phyloP scores from a whole-genome alignment of 768 basidiomycete species.

The Lepiota brunneoincarnata region DNA sequence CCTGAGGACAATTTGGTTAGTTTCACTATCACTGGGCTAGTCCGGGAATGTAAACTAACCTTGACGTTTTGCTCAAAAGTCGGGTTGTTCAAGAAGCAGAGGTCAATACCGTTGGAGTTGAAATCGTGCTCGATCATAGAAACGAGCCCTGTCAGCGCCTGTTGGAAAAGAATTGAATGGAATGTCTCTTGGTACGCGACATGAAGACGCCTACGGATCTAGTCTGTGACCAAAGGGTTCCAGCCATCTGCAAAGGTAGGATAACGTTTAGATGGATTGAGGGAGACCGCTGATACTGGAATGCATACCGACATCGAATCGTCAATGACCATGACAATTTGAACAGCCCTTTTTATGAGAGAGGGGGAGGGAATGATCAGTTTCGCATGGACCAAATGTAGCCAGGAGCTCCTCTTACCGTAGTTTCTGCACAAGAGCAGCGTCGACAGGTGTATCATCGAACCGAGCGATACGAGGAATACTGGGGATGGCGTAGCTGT shows the following conservation, averaged over 20 bases:
- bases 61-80: slow-evolving; percentile 7
- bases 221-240: slow-evolving; percentile 17
- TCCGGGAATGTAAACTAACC: background rate
- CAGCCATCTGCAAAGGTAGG: slow-evolving; percentile 16
- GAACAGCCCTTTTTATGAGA: slow-evolving; percentile 14
- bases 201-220: slow-evolving; percentile 12
- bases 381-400: no score
- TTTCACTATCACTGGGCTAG: background rate
- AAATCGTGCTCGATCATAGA: slow-evolving; percentile 8
- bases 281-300: background rate
- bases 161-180: background rate
- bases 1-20: slow-evolving; percentile 5
- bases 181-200: background rate
- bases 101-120: slow-evolving; percentile 6
- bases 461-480: slow-evolving; percentile 17
- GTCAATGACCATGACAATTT: slow-evolving; percentile 20
- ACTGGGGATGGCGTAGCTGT: slow-evolving; percentile 3
- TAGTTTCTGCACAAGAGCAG: slow-evolving; percentile 2
- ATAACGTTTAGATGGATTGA: background rate
- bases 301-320: slow-evolving; percentile 20
- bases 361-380: background rate
- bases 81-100: slow-evolving; percentile 9
- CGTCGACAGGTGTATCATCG: background rate
- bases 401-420: background rate
- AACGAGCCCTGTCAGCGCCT: slow-evolving; percentile 8